A percentile compares a stretch with the other conserved stretches of the same genome.
Evolutionary conservation across 305 asterid species (phyloP).

Genomic region (Solanum hybrid): DNA sequence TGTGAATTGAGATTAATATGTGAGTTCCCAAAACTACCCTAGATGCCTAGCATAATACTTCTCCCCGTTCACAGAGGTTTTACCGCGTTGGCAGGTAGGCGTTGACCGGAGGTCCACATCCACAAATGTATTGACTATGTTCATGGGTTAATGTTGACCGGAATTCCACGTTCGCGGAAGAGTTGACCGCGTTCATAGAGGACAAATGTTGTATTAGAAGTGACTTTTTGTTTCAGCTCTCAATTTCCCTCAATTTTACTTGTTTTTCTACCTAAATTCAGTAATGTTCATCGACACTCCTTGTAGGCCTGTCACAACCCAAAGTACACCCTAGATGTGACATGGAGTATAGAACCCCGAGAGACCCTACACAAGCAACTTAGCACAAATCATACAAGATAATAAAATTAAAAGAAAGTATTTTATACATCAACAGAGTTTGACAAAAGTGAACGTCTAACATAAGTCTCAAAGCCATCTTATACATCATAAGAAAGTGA

Average conservation of each 20-base stretch:
- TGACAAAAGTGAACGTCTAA: too few species aligned
- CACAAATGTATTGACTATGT: too few species aligned
- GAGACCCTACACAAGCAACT: too few species aligned
- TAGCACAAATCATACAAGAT: too few species aligned
- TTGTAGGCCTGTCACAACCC: background rate
- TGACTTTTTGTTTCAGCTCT: background rate
- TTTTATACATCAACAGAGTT: too few species aligned
- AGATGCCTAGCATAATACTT: background rate
- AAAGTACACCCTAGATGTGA: too few species aligned
- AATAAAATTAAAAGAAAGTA: too few species aligned
- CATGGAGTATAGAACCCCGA: too few species aligned
- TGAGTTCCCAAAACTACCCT: background rate
- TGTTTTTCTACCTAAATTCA: background rate
- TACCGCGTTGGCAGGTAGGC: background rate
- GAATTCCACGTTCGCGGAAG: background rate
- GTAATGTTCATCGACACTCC: background rate
- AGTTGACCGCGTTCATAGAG: background rate
- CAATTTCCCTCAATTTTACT: too few species aligned
- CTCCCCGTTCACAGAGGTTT: background rate
- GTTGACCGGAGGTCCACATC: background rate
- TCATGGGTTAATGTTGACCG: background rate
- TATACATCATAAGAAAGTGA: too few species aligned
- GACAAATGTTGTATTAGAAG: background rate
- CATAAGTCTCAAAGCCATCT: too few species aligned
- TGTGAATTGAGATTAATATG: background rate